Base-by-base conservation (phyloP, 2,329 filamentous ascomycete genomes). In the Curvularia lunata region DNA sequence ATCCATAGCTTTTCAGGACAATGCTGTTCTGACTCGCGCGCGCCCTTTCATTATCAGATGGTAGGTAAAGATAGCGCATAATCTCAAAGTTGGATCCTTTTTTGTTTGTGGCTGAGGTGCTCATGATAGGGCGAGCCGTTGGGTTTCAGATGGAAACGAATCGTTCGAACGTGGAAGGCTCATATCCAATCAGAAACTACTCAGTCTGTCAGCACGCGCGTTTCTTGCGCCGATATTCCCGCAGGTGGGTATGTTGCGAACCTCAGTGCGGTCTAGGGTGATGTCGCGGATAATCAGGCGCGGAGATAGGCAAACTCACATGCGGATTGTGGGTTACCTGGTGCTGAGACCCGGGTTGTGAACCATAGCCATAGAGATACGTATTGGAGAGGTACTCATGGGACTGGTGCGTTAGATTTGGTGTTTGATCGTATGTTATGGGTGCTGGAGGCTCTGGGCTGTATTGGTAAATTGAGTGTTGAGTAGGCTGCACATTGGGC, bases 221-320 rank as follows among this genome's bases (percentile, higher is more conserved):
- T 37, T 19, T 9, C n/a, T 30, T 25, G 37, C 16, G 21, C n/a
- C 32, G 50, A 37, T 38, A 45, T 34, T 52, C 21, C 46, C 28
- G 45, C 21, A 54, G 52, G 45, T 58, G 50, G 54, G 47, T 48
- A 51, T 34, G 51, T 45, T 47, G 38, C 42, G 30, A 37, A 49
- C 58, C 53, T 65, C 56, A 63, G 54, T 56, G 52, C 40, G 60
- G 53, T 34, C 46, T 43, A 56, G 41, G 49, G 19, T 55, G 52
- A 10, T 57, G 46, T 25, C 21, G 48, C 48, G 53, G 62, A 6
- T 61, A 45, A 37, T 58, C 59, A 27, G 59, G 56, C 28, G 54
- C 49, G 18, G 57, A 61, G 37, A 51, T 60, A 42, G 65, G 63
- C 49, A 65, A 42, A 63, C 65, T 68, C 62, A 64, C 60, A 51